A percentile compares a stretch with the other conserved stretches of the same genome.
Conservation (phyloP, 1,284 basidiomycete genomes). For the Melampsora americana region DNA sequence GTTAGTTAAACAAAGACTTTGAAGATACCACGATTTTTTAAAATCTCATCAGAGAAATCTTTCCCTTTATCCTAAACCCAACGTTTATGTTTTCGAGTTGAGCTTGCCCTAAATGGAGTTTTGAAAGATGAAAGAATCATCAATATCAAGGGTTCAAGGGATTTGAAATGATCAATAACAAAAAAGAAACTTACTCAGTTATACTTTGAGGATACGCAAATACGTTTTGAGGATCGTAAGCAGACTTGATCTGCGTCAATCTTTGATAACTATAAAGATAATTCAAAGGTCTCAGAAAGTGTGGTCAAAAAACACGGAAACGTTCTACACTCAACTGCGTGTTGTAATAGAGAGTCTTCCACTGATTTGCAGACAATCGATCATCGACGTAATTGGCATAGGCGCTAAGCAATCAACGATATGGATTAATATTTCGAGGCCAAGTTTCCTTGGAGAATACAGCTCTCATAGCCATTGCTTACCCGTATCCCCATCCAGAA, state of each 20-base stretch:
- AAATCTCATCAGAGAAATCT: too few species aligned
- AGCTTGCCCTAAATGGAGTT: too few species aligned
- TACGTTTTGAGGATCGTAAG: conserved; percentile 16
- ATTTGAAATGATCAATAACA: too few species aligned
- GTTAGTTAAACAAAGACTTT: too few species aligned
- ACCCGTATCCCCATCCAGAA: conserved; percentile 27
- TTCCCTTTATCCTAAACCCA: too few species aligned
- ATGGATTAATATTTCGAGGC: neutral
- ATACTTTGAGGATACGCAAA: conserved; percentile 32
- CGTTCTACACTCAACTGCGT: conserved; percentile 14
- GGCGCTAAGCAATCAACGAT: conserved; percentile 6
- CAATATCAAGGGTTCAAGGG: too few species aligned
- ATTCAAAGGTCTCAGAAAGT: neutral
- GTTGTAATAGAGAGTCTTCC: conserved; percentile 28
- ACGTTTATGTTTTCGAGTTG: too few species aligned
- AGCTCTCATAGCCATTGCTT: neutral
- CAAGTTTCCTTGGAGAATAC: neutral
- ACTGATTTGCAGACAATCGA: conserved; percentile 25
- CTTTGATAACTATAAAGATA: conserved; percentile 9
- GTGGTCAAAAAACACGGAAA: too few species aligned
- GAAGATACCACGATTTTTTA: too few species aligned
- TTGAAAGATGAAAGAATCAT: too few species aligned
- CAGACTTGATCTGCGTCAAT: conserved; percentile 18
- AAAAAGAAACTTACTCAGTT: too few species aligned
- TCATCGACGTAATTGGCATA: conserved; percentile 41